phyloP scores from a whole-genome alignment of 148 eudicot species.

The Mesembryanthemum crystallinum region DNA sequence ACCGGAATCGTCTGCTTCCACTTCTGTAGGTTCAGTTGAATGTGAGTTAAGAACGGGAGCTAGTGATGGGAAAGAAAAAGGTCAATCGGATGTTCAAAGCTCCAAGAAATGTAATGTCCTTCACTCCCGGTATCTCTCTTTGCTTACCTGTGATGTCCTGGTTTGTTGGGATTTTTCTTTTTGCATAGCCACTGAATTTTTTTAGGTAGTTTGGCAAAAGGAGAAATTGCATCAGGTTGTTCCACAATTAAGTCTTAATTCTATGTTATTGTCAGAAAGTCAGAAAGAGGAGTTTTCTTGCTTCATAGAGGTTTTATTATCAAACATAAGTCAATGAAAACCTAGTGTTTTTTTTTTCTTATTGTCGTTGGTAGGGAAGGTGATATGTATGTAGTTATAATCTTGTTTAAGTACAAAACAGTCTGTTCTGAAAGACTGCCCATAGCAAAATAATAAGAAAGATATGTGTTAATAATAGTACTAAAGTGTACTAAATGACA shows the following conservation, averaged over 20 bases:
- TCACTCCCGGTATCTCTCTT: not conserved
- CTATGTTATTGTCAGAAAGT: not conserved
- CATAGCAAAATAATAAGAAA: too few species aligned
- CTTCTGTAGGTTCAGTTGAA: conserved; percentile 15
- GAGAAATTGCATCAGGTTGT: too few species aligned
- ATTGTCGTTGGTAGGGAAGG: too few species aligned
- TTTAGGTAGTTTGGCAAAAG: too few species aligned
- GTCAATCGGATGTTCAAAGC: conserved; percentile 24
- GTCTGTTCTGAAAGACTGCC: too few species aligned
- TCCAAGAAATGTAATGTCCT: conserved; percentile 36
- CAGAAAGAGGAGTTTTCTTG: not conserved
- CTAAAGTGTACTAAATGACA: too few species aligned
- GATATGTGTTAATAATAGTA: too few species aligned
- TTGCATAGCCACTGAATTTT: too few species aligned
- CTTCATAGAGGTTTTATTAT: not conserved
- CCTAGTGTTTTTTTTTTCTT: too few species aligned
- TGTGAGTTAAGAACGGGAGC: conserved; percentile 14
- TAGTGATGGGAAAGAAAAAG: conserved; percentile 26
- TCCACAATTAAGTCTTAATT: not conserved
- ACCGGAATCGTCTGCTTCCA: conserved; percentile 23
- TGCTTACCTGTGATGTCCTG: not conserved
- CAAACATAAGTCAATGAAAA: too few species aligned
- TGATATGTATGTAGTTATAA: too few species aligned
- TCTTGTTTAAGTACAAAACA: too few species aligned
- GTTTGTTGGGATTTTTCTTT: not conserved